phyloP scores from a whole-genome alignment of 2,329 filamentous ascomycete genomes.

The Fusarium domesticum region DNA sequence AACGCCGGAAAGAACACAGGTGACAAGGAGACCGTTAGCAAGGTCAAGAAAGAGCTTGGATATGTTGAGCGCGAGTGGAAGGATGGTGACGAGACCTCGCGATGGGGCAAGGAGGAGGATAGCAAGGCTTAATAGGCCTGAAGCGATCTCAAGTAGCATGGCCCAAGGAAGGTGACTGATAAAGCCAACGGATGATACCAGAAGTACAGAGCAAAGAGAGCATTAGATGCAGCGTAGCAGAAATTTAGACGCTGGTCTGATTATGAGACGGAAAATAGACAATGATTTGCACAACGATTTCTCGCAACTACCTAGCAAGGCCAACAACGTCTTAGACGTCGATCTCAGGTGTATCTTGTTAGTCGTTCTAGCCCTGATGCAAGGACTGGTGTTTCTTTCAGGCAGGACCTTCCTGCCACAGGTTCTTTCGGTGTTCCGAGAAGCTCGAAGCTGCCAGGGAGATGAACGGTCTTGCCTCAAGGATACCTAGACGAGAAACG shows the following conservation, averaged over 20 bases:
- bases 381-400: too few relatives aligned
- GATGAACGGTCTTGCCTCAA: too few relatives aligned
- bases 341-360: too few relatives aligned
- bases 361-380: too few relatives aligned
- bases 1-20: conserved; percentile 95
- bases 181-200: neutral
- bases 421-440: too few relatives aligned
- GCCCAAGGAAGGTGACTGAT: neutral
- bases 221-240: neutral
- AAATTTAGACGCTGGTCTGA: neutral
- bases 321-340: too few relatives aligned
- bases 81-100: conserved; percentile 75
- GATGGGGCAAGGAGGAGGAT: conserved; percentile 63
- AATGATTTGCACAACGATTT: neutral
- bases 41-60: conserved; percentile 80
- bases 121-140: conserved; percentile 8
- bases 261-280: neutral
- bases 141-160: too few relatives aligned
- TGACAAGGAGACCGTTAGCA: conserved; percentile 70
- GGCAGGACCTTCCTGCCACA: too few relatives aligned
- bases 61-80: conserved; percentile 84
- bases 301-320: neutral
- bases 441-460: too few relatives aligned
- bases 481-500: too few relatives aligned
- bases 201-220: neutral